A percentile compares a stretch with the other conserved stretches of the same genome.
Evolutionary conservation across 352 stramenopile genomes (phyloP).

Genomic region (Phytophthora boehmeriae): DNA sequence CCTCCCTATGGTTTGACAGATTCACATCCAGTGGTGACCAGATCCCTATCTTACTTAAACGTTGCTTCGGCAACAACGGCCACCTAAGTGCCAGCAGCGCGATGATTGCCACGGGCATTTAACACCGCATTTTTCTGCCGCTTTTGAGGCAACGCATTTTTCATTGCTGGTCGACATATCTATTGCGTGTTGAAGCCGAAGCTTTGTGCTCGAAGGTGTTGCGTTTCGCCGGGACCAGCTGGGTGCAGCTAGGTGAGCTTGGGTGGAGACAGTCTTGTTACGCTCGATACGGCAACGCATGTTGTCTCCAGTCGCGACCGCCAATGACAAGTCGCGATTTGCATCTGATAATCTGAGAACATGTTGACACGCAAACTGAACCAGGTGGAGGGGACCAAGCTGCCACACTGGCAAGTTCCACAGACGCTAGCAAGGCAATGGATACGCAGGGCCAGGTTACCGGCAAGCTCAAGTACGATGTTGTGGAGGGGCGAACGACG

Average conservation of each 20-base stretch:
- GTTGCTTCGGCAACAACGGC: too few relatives aligned
- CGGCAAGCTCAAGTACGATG: slow-evolving; percentile 73
- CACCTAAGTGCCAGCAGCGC: too few relatives aligned
- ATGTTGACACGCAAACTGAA: slow-evolving; percentile 25
- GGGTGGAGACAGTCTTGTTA: background rate
- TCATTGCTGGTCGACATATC: too few relatives aligned
- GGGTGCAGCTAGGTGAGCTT: slow-evolving; percentile 1
- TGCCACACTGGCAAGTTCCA: slow-evolving; percentile 15
- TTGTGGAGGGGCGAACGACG: slow-evolving; percentile 63
- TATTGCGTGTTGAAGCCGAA: too few relatives aligned
- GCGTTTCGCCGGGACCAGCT: background rate
- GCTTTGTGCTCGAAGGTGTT: too few relatives aligned
- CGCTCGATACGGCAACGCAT: background rate
- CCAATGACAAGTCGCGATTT: background rate
- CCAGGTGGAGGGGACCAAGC: background rate
- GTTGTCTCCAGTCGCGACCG: background rate
- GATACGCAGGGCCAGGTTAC: slow-evolving; percentile 11
- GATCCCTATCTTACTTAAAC: background rate
- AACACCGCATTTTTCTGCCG: slow-evolving; percentile 28
- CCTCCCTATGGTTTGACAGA: background rate
- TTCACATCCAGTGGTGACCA: background rate
- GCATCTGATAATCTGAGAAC: slow-evolving; percentile 25
- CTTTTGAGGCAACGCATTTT: background rate
- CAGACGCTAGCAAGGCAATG: background rate
- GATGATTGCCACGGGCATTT: too few relatives aligned